Evolutionary conservation across 2,329 filamentous ascomycete genomes (phyloP).

Genomic region (Ilyonectria mors-panacis): DNA sequence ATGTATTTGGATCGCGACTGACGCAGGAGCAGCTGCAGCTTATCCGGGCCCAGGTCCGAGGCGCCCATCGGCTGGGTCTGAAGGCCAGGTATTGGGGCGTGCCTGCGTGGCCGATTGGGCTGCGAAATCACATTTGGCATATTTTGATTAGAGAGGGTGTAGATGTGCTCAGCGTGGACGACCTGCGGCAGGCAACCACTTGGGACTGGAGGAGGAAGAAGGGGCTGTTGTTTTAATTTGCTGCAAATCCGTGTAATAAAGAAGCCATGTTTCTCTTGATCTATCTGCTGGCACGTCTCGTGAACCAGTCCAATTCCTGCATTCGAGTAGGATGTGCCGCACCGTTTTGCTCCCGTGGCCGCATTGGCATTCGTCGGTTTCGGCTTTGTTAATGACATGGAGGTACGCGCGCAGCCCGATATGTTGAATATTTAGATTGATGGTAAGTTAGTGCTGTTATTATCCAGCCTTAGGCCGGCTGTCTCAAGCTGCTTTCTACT

Average conservation of each 20-base stretch:
- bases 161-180: slow-evolving; percentile 3
- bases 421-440: no score
- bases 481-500: no score
- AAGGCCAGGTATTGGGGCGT: slow-evolving; percentile 7
- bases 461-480: no score
- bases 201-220: slow-evolving; percentile 6
- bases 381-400: no score
- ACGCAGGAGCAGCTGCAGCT: slow-evolving; percentile 1
- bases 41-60: slow-evolving; percentile 1
- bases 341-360: no score
- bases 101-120: slow-evolving; percentile 4
- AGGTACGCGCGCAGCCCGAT: no score
- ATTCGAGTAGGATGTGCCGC: no score
- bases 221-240: slow-evolving; percentile 3
- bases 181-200: slow-evolving; percentile 5
- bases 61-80: slow-evolving; percentile 1
- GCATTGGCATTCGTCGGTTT: no score
- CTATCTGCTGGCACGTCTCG: no score
- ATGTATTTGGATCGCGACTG: slow-evolving; percentile 4
- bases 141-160: slow-evolving; percentile 5
- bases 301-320: no score
- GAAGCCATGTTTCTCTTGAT: neutral
- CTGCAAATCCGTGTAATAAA: neutral
- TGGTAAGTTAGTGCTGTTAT: no score
- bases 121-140: slow-evolving; percentile 8